Percentiles rank a stretch among this genome's conserved stretches.
Conservation (phyloP, 176 grass and related monocot genomes). For the Cocos nucifera region DNA sequence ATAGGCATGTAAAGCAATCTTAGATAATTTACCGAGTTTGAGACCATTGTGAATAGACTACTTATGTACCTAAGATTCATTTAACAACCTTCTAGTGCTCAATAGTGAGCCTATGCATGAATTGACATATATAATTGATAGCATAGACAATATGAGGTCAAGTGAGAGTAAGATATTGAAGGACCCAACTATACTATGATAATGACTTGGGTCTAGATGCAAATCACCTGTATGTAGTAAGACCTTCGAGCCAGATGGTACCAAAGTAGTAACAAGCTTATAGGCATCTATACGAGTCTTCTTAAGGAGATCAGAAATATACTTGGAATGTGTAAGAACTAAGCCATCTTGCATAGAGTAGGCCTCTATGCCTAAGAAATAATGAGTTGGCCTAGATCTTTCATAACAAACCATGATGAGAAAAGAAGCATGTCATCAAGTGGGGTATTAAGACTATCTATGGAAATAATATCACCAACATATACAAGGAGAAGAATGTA, state of each 20-base stretch:
- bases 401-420: too few relatives aligned
- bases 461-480: constrained; percentile 1
- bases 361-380: too few relatives aligned
- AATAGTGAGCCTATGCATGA: background rate
- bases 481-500: background rate
- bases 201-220: background rate
- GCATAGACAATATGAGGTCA: background rate
- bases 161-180: background rate
- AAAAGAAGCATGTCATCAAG: too few relatives aligned
- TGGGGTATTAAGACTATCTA: too few relatives aligned
- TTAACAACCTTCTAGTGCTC: background rate
- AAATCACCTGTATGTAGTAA: too few relatives aligned
- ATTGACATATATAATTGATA: background rate
- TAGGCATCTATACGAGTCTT: too few relatives aligned
- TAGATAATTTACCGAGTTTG: background rate
- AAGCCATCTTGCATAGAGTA: too few relatives aligned
- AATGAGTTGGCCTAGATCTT: too few relatives aligned
- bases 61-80: background rate
- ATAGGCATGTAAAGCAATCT: too few relatives aligned
- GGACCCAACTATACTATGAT: background rate
- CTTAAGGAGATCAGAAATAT: too few relatives aligned
- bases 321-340: too few relatives aligned
- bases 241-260: background rate
- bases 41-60: background rate
- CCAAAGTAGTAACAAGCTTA: background rate